Evolutionary conservation across 2,329 filamentous ascomycete genomes (phyloP), one percentile per base, ranked within the genome.

Genomic region (Orbilia brochopaga): DNA sequence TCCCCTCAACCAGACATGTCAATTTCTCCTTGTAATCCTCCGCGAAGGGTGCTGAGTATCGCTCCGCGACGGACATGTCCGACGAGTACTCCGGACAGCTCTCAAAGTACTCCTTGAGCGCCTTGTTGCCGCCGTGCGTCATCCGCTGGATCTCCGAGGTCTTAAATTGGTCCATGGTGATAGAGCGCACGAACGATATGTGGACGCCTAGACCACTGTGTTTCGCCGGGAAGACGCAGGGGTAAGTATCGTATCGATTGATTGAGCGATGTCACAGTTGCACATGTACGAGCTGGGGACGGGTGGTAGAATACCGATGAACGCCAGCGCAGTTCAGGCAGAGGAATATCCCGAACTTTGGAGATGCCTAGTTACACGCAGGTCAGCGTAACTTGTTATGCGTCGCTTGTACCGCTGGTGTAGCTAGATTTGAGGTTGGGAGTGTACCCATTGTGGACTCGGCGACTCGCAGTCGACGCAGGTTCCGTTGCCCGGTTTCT

Each of bases 141-240:
- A 99, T 97, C 75, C 92, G 89, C 80, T 91, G 88, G 77, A 97
- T 93, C 81, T 99, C 94, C 77, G 86, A 85, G 74, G 87, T 86
- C 80, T 99, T 99, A 84, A 99, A 97, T 65, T 92, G 92, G 82
- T 99, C 94, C 94, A 99, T 99, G 73, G 91, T 96, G 78, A 97
- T 94, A 78, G 90, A 94, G 70, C 94, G 90, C 74, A 99, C 92
- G 82, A 99, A 99, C 79, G 92, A 96, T 80, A 99, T 96, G 83
- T 99, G 94, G 37, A 99, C 94, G 73, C 94, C 94, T 30, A 99
- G 87, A 1, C 92, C 92, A 74, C 94, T 76, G 30, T 23, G 27
- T 42, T 52, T 35, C 19, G 40, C 15, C 23, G 30, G 35, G 42
- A 19, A 19, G 11, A 17, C 27, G 15, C 21, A 30, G 30, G 8